These are phyloP conservation scores for Neonectria punicea DNA, from an alignment of 2,329 filamentous ascomycete species.

Conservation along the genomic window DNA sequence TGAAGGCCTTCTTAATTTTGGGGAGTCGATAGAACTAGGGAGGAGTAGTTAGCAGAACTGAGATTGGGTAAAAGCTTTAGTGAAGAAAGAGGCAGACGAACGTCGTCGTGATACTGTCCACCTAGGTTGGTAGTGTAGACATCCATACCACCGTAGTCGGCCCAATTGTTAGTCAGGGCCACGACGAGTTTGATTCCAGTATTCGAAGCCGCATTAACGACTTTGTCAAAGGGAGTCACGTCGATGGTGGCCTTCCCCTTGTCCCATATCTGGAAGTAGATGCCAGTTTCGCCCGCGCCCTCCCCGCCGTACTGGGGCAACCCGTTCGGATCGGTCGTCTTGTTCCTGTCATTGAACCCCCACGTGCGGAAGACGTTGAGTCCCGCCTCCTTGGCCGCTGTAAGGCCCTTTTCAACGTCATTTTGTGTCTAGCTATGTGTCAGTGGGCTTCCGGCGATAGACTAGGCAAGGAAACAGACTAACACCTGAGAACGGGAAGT, in stretches of 20 bases:
- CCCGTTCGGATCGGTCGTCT: constrained; percentile 44
- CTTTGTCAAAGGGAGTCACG: constrained; percentile 69
- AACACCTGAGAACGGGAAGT: constrained; percentile 50
- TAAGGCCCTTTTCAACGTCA: constrained; percentile 63
- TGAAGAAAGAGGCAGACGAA: neutral
- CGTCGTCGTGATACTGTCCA: constrained; percentile 55
- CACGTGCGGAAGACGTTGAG: constrained; percentile 69
- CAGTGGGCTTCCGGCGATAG: neutral
- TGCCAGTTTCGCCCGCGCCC: constrained; percentile 39
- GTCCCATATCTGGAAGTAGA: constrained; percentile 72
- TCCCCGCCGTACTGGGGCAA: constrained; percentile 29
- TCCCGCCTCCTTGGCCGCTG: constrained; percentile 59
- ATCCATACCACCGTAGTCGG: constrained; percentile 69
- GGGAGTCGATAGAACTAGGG: constrained; percentile 60
- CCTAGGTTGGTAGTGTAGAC: constrained; percentile 67
- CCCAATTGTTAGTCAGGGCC: constrained; percentile 68
- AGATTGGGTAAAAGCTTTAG: neutral
- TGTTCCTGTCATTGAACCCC: constrained; percentile 71
- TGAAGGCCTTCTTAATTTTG: constrained; percentile 62
- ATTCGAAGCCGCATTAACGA: constrained; percentile 67
- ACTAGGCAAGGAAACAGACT: neutral
- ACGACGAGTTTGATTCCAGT: constrained; percentile 68
- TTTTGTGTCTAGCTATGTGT: constrained; percentile 54
- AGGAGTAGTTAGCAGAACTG: neutral
- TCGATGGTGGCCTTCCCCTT: constrained; percentile 64